Evolutionary conservation across 768 basidiomycete species (phyloP).

Genomic region (Leccinum broughii): DNA sequence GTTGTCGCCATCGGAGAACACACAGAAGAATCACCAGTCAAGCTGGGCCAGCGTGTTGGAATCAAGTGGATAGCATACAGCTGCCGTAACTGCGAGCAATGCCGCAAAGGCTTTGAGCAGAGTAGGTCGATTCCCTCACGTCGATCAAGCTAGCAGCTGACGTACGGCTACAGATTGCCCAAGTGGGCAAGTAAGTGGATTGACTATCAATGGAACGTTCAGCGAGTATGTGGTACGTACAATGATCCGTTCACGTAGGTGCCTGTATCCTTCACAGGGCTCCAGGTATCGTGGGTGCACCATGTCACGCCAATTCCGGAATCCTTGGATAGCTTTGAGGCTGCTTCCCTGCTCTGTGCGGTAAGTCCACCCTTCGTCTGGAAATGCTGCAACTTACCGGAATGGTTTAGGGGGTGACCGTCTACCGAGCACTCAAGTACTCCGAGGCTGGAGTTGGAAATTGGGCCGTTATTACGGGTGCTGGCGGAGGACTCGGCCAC

Average conservation of each 20-base stretch:
- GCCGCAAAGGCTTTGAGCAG: slow-evolving; percentile 75
- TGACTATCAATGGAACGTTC: slow-evolving; percentile 78
- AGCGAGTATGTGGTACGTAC: slow-evolving; percentile 56
- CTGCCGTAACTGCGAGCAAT: slow-evolving; percentile 75
- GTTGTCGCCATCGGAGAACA: slow-evolving; percentile 78
- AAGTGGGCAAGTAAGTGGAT: slow-evolving; percentile 63
- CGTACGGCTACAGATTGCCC: slow-evolving; percentile 49
- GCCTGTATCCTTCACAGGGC: background rate
- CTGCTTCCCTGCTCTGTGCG: slow-evolving; percentile 78
- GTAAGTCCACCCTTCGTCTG: slow-evolving; percentile 31
- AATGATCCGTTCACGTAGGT: background rate
- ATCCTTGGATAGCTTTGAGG: slow-evolving; percentile 57
- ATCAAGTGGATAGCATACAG: slow-evolving; percentile 80
- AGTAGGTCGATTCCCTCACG: slow-evolving; percentile 41
- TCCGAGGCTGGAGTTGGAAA: slow-evolving; percentile 64
- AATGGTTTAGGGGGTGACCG: slow-evolving; percentile 65
- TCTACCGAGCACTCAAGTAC: slow-evolving; percentile 83
- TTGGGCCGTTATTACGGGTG: slow-evolving; percentile 75
- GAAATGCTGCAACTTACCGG: too few species aligned
- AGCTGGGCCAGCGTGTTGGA: slow-evolving; percentile 78
- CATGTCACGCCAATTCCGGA: slow-evolving; percentile 83
- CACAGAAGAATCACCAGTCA: slow-evolving; percentile 58
- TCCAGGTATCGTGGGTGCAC: slow-evolving; percentile 64
- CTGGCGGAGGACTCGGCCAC: slow-evolving; percentile 83
- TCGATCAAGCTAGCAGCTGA: background rate